Conservation (phyloP, 2,329 filamentous ascomycete genomes). For the Alternaria brassicicola region DNA sequence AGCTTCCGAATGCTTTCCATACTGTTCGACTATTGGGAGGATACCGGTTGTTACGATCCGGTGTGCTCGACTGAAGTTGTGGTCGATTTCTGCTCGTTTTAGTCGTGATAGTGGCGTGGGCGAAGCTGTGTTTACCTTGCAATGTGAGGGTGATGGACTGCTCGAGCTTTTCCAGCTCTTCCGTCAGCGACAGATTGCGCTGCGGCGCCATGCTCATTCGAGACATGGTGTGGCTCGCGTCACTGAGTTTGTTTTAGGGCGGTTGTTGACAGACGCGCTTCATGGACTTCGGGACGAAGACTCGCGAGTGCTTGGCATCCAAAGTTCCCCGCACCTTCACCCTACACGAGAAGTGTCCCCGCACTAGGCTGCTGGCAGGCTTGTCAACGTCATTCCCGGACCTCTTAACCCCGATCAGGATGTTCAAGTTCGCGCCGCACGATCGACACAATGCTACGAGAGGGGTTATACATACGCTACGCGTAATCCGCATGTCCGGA, state of each 20-base stretch:
- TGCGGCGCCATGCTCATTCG: constrained; percentile 55
- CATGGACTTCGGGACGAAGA: constrained; percentile 13
- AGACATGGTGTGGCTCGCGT: constrained; percentile 53
- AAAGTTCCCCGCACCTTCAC: constrained; percentile 20
- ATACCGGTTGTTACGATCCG: constrained; percentile 95
- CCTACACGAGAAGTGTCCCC: background rate
- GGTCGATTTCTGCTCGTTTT: constrained; percentile 79
- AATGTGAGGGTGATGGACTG: constrained; percentile 96
- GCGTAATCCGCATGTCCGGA: constrained; percentile 35
- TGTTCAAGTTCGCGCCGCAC: constrained; percentile 6
- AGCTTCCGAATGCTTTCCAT: constrained; percentile 88
- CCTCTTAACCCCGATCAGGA: constrained; percentile 17
- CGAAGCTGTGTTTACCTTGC: constrained; percentile 65
- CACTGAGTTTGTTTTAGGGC: background rate
- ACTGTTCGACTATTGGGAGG: constrained; percentile 90
- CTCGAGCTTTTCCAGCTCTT: constrained; percentile 94
- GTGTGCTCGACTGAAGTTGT: constrained; percentile 96
- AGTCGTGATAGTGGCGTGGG: constrained; percentile 34
- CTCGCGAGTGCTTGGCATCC: constrained; percentile 23
- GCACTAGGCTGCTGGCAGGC: background rate
- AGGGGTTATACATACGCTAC: constrained; percentile 38
- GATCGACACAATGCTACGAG: constrained; percentile 15
- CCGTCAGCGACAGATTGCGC: constrained; percentile 77
- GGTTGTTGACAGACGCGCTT: constrained; percentile 21
- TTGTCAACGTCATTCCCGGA: constrained; percentile 19